Base-by-base conservation (phyloP, 148 eudicot genomes). In the Camellia lanceoleosa region DNA sequence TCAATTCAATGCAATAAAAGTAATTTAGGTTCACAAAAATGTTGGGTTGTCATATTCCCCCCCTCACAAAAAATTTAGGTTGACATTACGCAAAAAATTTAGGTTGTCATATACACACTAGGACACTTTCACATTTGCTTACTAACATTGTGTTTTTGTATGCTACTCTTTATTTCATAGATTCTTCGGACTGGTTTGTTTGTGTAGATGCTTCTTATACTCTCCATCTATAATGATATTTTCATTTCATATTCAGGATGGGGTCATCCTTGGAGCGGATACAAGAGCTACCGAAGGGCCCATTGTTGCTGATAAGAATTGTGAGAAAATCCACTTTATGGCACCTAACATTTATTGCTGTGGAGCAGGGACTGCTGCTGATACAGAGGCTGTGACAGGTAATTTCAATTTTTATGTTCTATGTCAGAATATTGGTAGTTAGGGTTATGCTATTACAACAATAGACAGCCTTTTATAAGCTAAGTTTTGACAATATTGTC, bases 351-450 rank as follows among this genome's bases (percentile, higher is more conserved):
- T 93, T n/a, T 95, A 93, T 81, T 93, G 98, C 78, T 95, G 98
- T 89, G 98, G 98, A 78, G 97, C 98, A 66, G 96, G 98, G 67
- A 93, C 98, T 70, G 99, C 99, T 82, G 98, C 99, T 73, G 99
- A 96, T 89, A 96, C 98, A 19, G 98, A 96, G 85, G 97, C 97
- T 5, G 99, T 93, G 70, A 96, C 99, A 69, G 99, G 99, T 96
- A 84, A 60, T 74, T 47, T 76, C 51, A 30, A 46, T n/a, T 52
- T 49, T 43, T 38, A 47, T 73, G 23, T 66, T 60, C 12, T 46
- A 23, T 83, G n/a, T 23, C 30, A 41, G 56, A 18, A 16, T 42
- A 8, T 54, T 42, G 8, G 52, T 64, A 41, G 30, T 5, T 46
- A 68, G 14, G 18, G 12, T 77, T 20, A 10, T 47, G 13, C 55